These are phyloP conservation scores for Cornus kousa DNA, from an alignment of 148 eudicot genomes.

Conservation along the genomic window DNA sequence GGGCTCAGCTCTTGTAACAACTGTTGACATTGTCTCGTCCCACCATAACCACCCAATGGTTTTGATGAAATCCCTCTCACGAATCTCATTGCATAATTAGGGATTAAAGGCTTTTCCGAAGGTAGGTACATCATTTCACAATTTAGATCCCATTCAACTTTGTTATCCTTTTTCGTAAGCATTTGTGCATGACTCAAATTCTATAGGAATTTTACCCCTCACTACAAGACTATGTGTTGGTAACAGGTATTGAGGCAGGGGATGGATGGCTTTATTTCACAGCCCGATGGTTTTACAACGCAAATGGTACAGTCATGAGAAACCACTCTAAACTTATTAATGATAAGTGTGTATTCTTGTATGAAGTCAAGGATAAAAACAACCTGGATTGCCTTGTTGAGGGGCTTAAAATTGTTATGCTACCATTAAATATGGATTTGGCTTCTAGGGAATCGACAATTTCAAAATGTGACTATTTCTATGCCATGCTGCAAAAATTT, in stretches of 20 bases:
- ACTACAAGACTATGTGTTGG: no score
- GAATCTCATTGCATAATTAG: no score
- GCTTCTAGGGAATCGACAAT: slow-evolving; percentile 23
- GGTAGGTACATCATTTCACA: no score
- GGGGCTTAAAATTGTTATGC: slow-evolving; percentile 39
- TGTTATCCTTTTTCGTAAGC: no score
- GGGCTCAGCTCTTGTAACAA: no score
- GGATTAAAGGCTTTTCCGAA: no score
- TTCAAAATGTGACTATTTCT: slow-evolving; percentile 56
- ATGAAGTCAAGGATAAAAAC: slow-evolving; percentile 68
- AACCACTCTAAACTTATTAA: slow-evolving; percentile 30
- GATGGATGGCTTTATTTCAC: slow-evolving; percentile 49
- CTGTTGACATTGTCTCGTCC: no score
- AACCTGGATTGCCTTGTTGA: slow-evolving; percentile 59
- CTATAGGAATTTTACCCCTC: no score
- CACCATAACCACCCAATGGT: no score
- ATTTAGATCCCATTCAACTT: no score
- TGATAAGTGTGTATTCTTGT: slow-evolving; percentile 51
- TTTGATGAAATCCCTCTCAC: no score
- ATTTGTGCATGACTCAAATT: no score
- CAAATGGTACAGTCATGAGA: slow-evolving; percentile 70
- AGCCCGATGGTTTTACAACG: slow-evolving; percentile 80
- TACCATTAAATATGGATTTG: slow-evolving; percentile 37
- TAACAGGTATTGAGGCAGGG: slow-evolving; percentile 34
- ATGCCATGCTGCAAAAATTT: slow-evolving; percentile 56